Evolutionary conservation across 163 green algal species (phyloP).

Genomic region (Trebouxia gelatinosa): DNA sequence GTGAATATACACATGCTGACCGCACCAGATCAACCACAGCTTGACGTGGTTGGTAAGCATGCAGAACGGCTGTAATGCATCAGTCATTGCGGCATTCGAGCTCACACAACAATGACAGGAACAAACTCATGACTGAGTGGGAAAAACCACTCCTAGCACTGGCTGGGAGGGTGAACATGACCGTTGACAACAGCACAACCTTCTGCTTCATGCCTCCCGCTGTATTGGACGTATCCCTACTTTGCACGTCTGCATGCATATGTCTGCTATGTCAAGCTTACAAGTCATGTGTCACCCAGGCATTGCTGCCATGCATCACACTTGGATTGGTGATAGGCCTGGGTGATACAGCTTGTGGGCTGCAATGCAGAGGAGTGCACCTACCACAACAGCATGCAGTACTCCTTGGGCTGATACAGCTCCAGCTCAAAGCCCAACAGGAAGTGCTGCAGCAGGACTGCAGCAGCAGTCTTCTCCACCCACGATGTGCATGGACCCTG

Average conservation of each 20-base stretch:
- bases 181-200: too few relatives aligned
- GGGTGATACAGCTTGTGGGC: not conserved
- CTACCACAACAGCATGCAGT: slow-evolving; percentile 69
- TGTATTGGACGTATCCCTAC: too few relatives aligned
- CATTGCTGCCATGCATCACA: not conserved
- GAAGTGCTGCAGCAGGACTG: slow-evolving; percentile 63
- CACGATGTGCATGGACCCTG: slow-evolving; percentile 63
- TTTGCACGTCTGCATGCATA: too few relatives aligned
- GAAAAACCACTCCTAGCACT: not conserved
- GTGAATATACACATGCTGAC: too few relatives aligned
- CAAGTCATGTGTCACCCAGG: not conserved
- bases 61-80: not conserved
- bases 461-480: slow-evolving; percentile 59
- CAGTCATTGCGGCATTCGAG: not conserved
- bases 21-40: too few relatives aligned
- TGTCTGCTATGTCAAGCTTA: not conserved
- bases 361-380: not conserved
- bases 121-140: not conserved
- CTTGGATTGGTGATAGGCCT: not conserved
- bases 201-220: too few relatives aligned
- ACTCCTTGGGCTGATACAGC: slow-evolving; percentile 69
- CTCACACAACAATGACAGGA: not conserved
- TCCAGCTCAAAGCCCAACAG: slow-evolving; percentile 76
- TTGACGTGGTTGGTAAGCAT: not conserved
- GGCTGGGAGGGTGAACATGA: not conserved